Evolutionary conservation across 148 eudicot genomes (phyloP), one percentile per base, ranked within the genome.

Genomic region (Rhododendron mucronatum): DNA sequence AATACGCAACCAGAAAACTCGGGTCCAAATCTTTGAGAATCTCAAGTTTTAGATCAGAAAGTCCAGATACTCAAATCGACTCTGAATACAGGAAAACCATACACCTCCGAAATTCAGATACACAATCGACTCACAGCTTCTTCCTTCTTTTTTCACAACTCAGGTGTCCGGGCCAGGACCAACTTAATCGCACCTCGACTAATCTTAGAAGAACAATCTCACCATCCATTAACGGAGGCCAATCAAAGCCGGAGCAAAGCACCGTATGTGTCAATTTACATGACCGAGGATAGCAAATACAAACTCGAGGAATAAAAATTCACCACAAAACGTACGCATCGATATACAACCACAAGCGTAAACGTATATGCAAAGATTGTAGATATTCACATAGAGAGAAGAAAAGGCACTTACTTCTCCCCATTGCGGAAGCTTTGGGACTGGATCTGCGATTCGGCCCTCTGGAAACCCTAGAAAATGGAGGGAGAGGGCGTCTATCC

Each of bases 351-450:
- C 3, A 69, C 26, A 4, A 15, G 37, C 51, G 18, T 15, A 41
- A 23, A 13, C 16, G 16, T 3, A 83, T 45, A 26, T 1, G 28
- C 15, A 20, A 21, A 1, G 18, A 71, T 13, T 18, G 76, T 71
- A 15, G 37, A 71, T 13, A 71, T 5, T 30, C 35, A 71, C 5
- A 14, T 0, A 5, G 50, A 21, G 13, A 15, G 3, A 78, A 15
- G 7, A 78, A 18, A 33, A 47, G 47, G 67, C 0, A 71, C 85
- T 83, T 83, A 83, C 85, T 83, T 20, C 85, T 83, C 61, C 85
- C 85, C 85, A 83, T 83, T 10, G 55, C 63, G 85, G 65, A 41
- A 11, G n/a, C 6, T 47, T 47, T 23, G 2, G 2, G 1, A 9
- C 11, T 8, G 11, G 53, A 82, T 82, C 75, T 39, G 33, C 35